phyloP scores from a whole-genome alignment of 2,329 filamentous ascomycete genomes.

The Gaeumannomyces sp. region DNA sequence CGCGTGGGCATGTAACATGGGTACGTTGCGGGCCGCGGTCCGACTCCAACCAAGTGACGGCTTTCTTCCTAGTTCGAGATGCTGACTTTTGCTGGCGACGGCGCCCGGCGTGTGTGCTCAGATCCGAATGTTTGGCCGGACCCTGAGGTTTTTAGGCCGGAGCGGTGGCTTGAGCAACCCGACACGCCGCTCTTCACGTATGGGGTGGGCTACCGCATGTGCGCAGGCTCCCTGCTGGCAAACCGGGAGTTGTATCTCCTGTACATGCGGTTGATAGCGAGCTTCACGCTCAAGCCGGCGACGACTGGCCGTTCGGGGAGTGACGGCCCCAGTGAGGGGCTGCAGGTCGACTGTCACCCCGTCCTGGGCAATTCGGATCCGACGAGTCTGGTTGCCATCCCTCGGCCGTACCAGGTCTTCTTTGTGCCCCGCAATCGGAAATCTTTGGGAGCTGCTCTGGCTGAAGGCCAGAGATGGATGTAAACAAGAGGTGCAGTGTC shows the following conservation, averaged over 20 bases:
- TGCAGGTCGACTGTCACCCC: constrained; percentile 48
- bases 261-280: constrained; percentile 55
- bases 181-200: constrained; percentile 53
- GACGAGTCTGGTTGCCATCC: constrained; percentile 56
- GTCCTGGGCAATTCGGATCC: constrained; percentile 54
- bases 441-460: background rate
- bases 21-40: background rate
- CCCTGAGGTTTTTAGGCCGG: constrained; percentile 3
- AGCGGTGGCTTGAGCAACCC: constrained; percentile 6
- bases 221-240: constrained; percentile 55
- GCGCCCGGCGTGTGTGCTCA: background rate
- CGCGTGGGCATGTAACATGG: constrained; percentile 12
- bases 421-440: constrained; percentile 46
- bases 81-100: background rate
- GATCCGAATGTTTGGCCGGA: constrained; percentile 1
- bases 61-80: constrained; percentile 23
- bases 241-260: constrained; percentile 61
- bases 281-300: constrained; percentile 46
- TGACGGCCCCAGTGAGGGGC: constrained; percentile 34
- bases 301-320: no score
- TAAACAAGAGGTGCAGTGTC: background rate
- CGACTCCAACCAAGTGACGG: background rate
- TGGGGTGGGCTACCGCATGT: constrained; percentile 62
- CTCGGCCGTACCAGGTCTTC: constrained; percentile 48
- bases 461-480: background rate